phyloP scores from a whole-genome alignment of 2,329 filamentous ascomycete species.

The Cytospora piceicola region DNA sequence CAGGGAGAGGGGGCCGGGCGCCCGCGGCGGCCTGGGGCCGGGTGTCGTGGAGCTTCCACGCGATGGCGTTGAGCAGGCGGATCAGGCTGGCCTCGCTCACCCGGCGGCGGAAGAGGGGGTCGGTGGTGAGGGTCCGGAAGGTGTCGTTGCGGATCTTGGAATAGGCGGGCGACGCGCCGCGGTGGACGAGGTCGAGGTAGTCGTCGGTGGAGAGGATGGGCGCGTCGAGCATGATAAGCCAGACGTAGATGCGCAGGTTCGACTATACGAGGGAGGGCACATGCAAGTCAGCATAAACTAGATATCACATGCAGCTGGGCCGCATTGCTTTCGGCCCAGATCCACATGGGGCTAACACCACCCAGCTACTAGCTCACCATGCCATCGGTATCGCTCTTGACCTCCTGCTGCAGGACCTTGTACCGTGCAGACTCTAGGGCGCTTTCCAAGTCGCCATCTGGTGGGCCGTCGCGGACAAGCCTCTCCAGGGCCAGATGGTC shows the following conservation, averaged over 20 bases:
- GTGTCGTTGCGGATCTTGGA: constrained; percentile 98
- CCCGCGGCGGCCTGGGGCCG: constrained; percentile 49
- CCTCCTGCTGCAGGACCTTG: constrained; percentile 73
- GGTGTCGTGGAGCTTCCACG: constrained; percentile 89
- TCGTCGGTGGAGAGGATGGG: constrained; percentile 82
- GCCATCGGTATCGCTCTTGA: constrained; percentile 78
- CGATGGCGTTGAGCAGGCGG: constrained; percentile 89
- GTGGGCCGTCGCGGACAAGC: constrained; percentile 79
- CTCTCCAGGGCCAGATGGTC: constrained; percentile 70
- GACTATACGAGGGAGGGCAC: constrained; percentile 62
- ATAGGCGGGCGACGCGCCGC: constrained; percentile 91
- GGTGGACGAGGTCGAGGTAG: constrained; percentile 88
- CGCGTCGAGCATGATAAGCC: constrained; percentile 90
- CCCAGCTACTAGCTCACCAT: constrained; percentile 60
- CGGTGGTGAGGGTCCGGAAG: constrained; percentile 93
- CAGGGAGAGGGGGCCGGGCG: constrained; percentile 40
- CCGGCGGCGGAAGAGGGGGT: constrained; percentile 92
- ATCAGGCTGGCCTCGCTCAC: constrained; percentile 96
- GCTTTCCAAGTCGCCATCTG: constrained; percentile 67
- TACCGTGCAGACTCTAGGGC: constrained; percentile 72
- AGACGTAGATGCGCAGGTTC: constrained; percentile 89
- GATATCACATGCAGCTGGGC: constrained; percentile 10
- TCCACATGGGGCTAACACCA: neutral
- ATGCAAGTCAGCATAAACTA: constrained; percentile 7
- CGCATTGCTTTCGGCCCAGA: constrained; percentile 1